A percentile compares a stretch with the other conserved stretches of the same genome.
phyloP scores from a whole-genome alignment of 441 rosid genomes.

The Arabidopsis lyrata region DNA sequence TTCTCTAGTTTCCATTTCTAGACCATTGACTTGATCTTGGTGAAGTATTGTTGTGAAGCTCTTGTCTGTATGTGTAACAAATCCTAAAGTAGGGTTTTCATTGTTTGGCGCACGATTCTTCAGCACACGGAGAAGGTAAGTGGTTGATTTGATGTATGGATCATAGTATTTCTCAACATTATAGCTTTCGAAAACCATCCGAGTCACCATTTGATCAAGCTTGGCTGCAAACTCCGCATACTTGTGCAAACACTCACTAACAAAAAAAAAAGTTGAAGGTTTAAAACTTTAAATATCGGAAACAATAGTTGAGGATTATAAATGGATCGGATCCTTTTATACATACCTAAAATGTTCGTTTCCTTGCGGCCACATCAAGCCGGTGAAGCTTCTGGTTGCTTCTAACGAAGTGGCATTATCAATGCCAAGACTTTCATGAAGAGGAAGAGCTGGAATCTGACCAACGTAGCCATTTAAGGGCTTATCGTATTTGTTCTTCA shows the following conservation, averaged over 20 bases:
- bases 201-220: conserved; percentile 62
- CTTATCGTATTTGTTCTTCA: conserved; percentile 62
- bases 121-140: conserved; percentile 66
- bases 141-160: conserved; percentile 53
- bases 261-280: conserved; percentile 8
- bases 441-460: conserved; percentile 70
- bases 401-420: conserved; percentile 58
- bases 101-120: conserved; percentile 52
- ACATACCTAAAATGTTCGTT: conserved; percentile 63
- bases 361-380: conserved; percentile 78
- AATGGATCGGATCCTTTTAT: not conserved
- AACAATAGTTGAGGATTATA: not conserved
- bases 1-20: conserved; percentile 54
- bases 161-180: conserved; percentile 52
- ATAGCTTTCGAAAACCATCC: conserved; percentile 68
- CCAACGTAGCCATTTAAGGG: conserved; percentile 74
- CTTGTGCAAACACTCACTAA: conserved; percentile 49
- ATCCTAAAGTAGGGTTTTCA: conserved; percentile 50
- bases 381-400: conserved; percentile 59
- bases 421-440: conserved; percentile 78
- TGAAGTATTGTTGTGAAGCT: conserved; percentile 69
- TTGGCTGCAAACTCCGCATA: conserved; percentile 60
- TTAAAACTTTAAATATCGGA: not conserved
- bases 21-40: conserved; percentile 58
- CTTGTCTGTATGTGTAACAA: conserved; percentile 70